Evolutionary conservation across 2,329 filamentous ascomycete genomes (phyloP).

Genomic region (Clarireedia sp.): DNA sequence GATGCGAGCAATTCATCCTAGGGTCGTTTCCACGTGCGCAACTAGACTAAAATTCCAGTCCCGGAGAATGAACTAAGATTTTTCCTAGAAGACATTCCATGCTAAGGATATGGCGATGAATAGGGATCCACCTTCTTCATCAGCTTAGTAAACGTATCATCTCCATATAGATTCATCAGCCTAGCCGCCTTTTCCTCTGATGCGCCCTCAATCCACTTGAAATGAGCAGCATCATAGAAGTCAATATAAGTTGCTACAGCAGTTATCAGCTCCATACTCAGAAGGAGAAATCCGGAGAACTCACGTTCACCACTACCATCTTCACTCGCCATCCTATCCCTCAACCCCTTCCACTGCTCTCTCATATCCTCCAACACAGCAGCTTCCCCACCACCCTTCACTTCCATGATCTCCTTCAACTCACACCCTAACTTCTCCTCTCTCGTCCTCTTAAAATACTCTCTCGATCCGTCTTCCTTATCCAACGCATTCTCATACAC

Average conservation of each 20-base stretch:
- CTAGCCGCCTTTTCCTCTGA: slow-evolving; percentile 14
- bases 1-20: too few relatives aligned
- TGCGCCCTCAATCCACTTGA: slow-evolving; percentile 14
- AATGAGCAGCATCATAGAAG: neutral
- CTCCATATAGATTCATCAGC: slow-evolving; percentile 14
- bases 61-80: too few relatives aligned
- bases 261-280: neutral
- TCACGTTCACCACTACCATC: neutral
- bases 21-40: too few relatives aligned
- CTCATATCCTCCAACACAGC: neutral
- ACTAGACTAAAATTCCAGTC: too few relatives aligned
- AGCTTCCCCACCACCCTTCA: neutral
- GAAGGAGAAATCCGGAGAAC: neutral
- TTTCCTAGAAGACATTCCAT: too few relatives aligned
- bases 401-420: neutral
- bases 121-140: slow-evolving; percentile 16
- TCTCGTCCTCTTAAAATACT: slow-evolving; percentile 17
- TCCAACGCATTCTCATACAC: slow-evolving; percentile 16
- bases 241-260: neutral
- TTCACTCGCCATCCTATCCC: neutral
- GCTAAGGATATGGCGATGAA: neutral
- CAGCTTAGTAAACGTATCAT: slow-evolving; percentile 20
- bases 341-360: neutral
- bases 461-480: slow-evolving; percentile 13
- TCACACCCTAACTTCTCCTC: slow-evolving; percentile 1